Percentiles rank a stretch among this genome's conserved stretches.
Evolutionary conservation across 1,284 basidiomycete genomes (phyloP).

Genomic region (Cutaneotrichosporon mucoides): DNA sequence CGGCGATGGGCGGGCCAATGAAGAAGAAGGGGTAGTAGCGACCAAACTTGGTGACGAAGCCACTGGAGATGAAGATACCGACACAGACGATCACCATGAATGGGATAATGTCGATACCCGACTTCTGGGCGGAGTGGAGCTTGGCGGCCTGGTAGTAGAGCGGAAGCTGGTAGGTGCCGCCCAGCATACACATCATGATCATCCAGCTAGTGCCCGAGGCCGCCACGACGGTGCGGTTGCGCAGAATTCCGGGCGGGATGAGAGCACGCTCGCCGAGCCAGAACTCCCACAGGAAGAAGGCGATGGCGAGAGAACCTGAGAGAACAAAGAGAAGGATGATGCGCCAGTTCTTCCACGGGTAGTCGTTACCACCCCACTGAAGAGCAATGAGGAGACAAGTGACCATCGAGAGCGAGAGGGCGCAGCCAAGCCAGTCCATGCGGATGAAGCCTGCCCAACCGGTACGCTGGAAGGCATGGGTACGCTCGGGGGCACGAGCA

Average conservation of each 20-base stretch:
- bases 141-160: constrained; percentile 52
- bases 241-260: constrained; percentile 35
- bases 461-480: constrained; percentile 33
- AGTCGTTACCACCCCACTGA: constrained; percentile 51
- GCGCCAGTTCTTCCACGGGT: constrained; percentile 39
- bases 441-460: constrained; percentile 32
- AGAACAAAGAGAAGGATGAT: constrained; percentile 48
- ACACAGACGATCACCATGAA: constrained; percentile 50
- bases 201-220: constrained; percentile 46
- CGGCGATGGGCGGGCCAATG: constrained; percentile 36
- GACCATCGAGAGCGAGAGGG: constrained; percentile 46
- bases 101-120: constrained; percentile 52
- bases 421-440: constrained; percentile 50
- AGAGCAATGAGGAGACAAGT: constrained; percentile 51
- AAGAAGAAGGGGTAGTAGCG: constrained; percentile 50
- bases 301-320: constrained; percentile 37
- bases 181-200: constrained; percentile 50
- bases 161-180: constrained; percentile 48
- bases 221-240: constrained; percentile 44
- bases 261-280: constrained; percentile 43
- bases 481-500: constrained; percentile 54
- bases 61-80: constrained; percentile 48
- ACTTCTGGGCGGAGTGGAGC: constrained; percentile 45
- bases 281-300: constrained; percentile 48
- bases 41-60: constrained; percentile 43